Base-by-base conservation (phyloP, 495 filamentous ascomycete genomes). In the Hypoxylon trugodes region DNA sequence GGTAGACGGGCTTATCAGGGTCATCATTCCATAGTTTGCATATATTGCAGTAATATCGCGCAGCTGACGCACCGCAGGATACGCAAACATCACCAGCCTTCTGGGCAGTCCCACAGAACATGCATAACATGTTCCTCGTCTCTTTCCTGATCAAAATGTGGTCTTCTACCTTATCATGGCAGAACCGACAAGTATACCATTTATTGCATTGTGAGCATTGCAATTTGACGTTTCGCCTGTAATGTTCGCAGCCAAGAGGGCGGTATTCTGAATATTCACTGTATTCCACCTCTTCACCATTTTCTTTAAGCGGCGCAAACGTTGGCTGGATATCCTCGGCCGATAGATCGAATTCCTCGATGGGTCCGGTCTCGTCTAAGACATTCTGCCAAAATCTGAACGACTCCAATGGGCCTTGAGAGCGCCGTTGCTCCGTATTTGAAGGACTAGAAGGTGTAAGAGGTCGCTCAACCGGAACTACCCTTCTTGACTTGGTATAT, bases 11-110 rank as follows among this genome's bases (percentile, higher is more conserved):
- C 74, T 96, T 97, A 62, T 87, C 87, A 30, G 85, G 82, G 66
- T 97, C 92, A 66, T 98, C 90, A 71, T 97, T 93, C 96, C 96
- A 99, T 1, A 99, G 81, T 74, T 97, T 96, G 82, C 95, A 98
- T 54, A 92, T 89, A 42, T 86, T 83, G 76, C 96, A 99, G 69
- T 95, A 99, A 77, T 98, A 98, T 70, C 88, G 90, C n/a, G 93
- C 91, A 13, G 89, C 87, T 47, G 84, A 85, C 68, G 87, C 84
- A 26, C 86, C 88, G 74, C 95, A 99, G 16, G 86, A 71, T 33
- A 79, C 74, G 74, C 95, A 99, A 35, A 84, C 81, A 57, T 95
- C 89, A 25, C 84, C 84, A 10, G 92, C 96, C 43, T 86, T 85
- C 68, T 99, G 95, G 8, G 95, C 87, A 66, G 87, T 87, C 8